These are phyloP conservation scores for Lupinus albus DNA, from an alignment of 306 rosid species.

Conservation along the genomic window DNA sequence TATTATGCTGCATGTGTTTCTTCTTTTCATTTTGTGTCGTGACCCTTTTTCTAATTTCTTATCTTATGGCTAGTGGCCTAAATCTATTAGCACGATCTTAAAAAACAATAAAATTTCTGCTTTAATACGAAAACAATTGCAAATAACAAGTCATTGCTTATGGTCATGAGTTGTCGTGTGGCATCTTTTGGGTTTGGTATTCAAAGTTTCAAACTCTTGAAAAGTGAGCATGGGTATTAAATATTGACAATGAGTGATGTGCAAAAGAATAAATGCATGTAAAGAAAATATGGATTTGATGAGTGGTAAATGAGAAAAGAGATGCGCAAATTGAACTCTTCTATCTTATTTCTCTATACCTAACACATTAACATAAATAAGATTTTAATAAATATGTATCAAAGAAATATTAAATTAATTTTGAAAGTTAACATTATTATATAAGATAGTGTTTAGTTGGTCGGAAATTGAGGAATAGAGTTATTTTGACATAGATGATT, in stretches of 20 bases:
- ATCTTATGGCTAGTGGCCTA: neutral
- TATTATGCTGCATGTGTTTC: neutral
- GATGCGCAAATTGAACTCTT: no score
- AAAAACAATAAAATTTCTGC: slow-evolving; percentile 7
- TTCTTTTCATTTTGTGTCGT: neutral
- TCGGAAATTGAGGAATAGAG: no score
- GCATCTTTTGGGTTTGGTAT: slow-evolving; percentile 25
- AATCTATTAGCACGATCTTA: slow-evolving; percentile 20
- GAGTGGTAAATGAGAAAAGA: no score
- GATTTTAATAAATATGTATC: no score
- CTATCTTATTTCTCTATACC: no score
- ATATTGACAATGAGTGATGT: slow-evolving; percentile 12
- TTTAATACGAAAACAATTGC: slow-evolving; percentile 24
- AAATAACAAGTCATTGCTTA: slow-evolving; percentile 7
- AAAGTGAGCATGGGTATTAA: slow-evolving; percentile 4
- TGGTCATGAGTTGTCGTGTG: slow-evolving; percentile 4
- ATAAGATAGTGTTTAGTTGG: no score
- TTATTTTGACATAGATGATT: no score
- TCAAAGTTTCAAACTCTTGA: slow-evolving; percentile 40
- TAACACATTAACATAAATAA: no score
- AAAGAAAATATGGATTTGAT: neutral
- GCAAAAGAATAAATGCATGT: neutral
- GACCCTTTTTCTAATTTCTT: neutral
- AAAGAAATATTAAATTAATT: no score
- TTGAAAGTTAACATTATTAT: no score